These are phyloP conservation scores for Gossypium gossypioides DNA, from an alignment of 441 rosid species.

Conservation along the genomic window DNA sequence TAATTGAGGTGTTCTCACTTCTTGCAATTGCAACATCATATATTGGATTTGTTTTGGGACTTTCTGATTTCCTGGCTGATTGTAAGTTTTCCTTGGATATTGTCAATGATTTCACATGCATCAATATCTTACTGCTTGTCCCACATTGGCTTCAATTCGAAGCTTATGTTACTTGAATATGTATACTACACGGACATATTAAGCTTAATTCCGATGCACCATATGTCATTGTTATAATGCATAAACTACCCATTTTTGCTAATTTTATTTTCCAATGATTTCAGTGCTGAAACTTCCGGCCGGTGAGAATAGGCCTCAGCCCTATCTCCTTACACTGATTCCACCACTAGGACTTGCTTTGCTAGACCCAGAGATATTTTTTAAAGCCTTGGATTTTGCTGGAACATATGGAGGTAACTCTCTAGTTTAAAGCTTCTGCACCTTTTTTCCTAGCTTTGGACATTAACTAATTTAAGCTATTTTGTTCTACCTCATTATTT, in stretches of 20 bases:
- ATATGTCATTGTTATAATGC: not conserved
- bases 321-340: slow-evolving; percentile 63
- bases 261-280: slow-evolving; percentile 5
- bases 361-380: slow-evolving; percentile 83
- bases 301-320: slow-evolving; percentile 47
- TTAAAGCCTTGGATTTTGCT: slow-evolving; percentile 87
- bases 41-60: slow-evolving; percentile 81
- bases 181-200: too few relatives aligned
- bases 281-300: slow-evolving; percentile 67
- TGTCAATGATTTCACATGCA: not conserved
- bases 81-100: slow-evolving; percentile 37
- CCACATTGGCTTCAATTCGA: not conserved
- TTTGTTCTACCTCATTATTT: not conserved
- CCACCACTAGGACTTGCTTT: slow-evolving; percentile 64
- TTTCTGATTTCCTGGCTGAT: slow-evolving; percentile 79
- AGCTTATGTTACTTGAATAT: too few relatives aligned
- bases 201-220: not conserved
- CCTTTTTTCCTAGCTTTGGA: not conserved
- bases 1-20: slow-evolving; percentile 68
- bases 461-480: not conserved
- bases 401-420: slow-evolving; percentile 80
- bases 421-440: not conserved
- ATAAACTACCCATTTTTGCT: not conserved
- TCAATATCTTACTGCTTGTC: not conserved
- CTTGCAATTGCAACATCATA: slow-evolving; percentile 88